Evolutionary conservation across 1,284 basidiomycete species (phyloP).

Genomic region (Sparassis latifolia): DNA sequence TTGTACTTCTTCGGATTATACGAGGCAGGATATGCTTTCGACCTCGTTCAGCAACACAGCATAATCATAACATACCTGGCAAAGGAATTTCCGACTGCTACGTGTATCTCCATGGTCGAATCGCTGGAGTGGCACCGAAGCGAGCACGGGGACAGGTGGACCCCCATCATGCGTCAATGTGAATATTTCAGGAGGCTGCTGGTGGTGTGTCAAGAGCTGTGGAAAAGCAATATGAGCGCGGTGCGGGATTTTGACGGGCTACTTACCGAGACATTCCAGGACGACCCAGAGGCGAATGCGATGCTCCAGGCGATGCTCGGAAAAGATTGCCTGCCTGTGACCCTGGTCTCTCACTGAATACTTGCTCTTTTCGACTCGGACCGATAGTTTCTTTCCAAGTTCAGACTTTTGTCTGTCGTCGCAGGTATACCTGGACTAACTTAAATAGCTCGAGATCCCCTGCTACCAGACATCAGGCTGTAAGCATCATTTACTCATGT

Average conservation of each 20-base stretch:
- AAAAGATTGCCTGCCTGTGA: too few species aligned
- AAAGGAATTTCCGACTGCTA: constrained; percentile 5
- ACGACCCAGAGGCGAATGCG: constrained; percentile 1
- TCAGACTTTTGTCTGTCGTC: too few species aligned
- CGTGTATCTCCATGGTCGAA: constrained; percentile 5
- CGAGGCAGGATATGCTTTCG: constrained; percentile 3
- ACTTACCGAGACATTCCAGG: constrained; percentile 5
- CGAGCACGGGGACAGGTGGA: constrained; percentile 1
- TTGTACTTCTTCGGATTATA: neutral
- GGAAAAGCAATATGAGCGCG: neutral
- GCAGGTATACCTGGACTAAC: neutral
- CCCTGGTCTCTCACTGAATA: too few species aligned
- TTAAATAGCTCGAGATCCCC: neutral
- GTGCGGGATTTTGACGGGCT: constrained; percentile 5
- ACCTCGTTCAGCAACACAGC: constrained; percentile 7
- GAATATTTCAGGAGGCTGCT: constrained; percentile 6
- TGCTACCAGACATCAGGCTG: too few species aligned
- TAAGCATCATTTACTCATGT: too few species aligned
- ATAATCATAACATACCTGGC: constrained; percentile 5
- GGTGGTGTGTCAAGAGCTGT: neutral
- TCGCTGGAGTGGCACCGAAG: constrained; percentile 6
- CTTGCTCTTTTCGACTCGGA: too few species aligned
- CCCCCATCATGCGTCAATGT: constrained; percentile 4
- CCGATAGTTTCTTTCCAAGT: too few species aligned
- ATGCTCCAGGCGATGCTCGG: neutral